These are phyloP conservation scores for Pyrus hybrid DNA, from an alignment of 331 rosid genomes.

Conservation along the genomic window DNA sequence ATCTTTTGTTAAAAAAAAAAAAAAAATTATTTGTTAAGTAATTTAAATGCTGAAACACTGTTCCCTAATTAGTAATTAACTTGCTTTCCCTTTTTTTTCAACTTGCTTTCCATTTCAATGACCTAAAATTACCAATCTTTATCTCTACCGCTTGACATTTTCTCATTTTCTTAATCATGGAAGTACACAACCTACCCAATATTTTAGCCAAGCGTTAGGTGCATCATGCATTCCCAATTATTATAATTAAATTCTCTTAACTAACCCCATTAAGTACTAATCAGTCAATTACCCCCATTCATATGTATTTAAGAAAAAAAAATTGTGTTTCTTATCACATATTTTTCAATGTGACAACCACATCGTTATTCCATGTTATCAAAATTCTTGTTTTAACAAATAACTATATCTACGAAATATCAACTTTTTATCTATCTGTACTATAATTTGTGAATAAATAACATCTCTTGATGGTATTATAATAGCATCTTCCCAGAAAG, in stretches of 20 bases:
- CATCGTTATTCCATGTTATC: background rate
- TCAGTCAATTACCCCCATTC: background rate
- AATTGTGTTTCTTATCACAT: background rate
- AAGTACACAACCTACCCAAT: background rate
- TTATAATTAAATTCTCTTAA: background rate
- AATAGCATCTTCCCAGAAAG: background rate
- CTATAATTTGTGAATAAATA: too few species aligned
- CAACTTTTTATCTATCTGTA: too few species aligned
- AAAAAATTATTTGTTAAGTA: too few species aligned
- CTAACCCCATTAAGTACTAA: background rate
- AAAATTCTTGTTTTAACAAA: too few species aligned
- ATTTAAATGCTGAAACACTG: background rate
- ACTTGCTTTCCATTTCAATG: too few species aligned
- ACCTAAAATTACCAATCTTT: too few species aligned
- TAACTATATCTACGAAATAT: background rate
- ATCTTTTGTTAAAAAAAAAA: too few species aligned
- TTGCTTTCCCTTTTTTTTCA: background rate
- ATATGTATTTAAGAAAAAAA: too few species aligned
- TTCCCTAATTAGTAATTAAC: background rate
- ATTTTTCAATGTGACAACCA: background rate
- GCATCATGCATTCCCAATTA: background rate
- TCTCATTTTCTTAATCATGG: background rate
- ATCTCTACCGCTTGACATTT: background rate
- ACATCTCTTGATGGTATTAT: too few species aligned
- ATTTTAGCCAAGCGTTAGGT: slow-evolving; percentile 6